Evolutionary conservation across 352 stramenopile species (phyloP).

Genomic region (Globisporangium polare): DNA sequence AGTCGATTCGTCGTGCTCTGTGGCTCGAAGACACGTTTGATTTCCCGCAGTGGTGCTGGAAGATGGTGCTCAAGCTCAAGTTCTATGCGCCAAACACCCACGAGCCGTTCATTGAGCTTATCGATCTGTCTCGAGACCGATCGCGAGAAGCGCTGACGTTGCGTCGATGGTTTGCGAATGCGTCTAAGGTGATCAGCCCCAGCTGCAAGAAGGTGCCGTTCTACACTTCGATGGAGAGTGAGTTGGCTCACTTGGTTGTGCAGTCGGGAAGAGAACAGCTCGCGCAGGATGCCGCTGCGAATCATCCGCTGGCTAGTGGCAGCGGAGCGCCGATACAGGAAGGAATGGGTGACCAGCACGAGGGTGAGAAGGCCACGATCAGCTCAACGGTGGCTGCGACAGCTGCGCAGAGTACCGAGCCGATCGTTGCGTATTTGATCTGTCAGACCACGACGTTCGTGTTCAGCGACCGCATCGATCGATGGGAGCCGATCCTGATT

Average conservation of each 20-base stretch:
- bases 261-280: background rate
- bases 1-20: constrained; percentile 70
- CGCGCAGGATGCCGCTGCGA: constrained; percentile 5
- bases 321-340: constrained; percentile 35
- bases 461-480: constrained; percentile 70
- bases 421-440: constrained; percentile 84
- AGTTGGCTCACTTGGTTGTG: constrained; percentile 22
- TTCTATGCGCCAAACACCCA: constrained; percentile 77
- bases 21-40: constrained; percentile 64
- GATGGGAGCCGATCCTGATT: constrained; percentile 76
- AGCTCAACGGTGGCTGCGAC: constrained; percentile 28
- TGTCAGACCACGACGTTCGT: constrained; percentile 50
- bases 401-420: constrained; percentile 61
- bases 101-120: constrained; percentile 59
- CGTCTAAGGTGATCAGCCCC: constrained; percentile 23
- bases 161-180: constrained; percentile 66
- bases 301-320: constrained; percentile 12
- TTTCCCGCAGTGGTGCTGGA: constrained; percentile 85
- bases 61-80: constrained; percentile 74
- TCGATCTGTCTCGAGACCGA: constrained; percentile 69
- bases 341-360: background rate
- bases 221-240: constrained; percentile 43
- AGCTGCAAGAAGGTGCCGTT: constrained; percentile 40
- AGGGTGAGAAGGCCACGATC: constrained; percentile 14
- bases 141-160: constrained; percentile 73